These are phyloP conservation scores for Amylocarpus encephaloides DNA, from an alignment of 2,329 filamentous ascomycete species.

Conservation along the genomic window DNA sequence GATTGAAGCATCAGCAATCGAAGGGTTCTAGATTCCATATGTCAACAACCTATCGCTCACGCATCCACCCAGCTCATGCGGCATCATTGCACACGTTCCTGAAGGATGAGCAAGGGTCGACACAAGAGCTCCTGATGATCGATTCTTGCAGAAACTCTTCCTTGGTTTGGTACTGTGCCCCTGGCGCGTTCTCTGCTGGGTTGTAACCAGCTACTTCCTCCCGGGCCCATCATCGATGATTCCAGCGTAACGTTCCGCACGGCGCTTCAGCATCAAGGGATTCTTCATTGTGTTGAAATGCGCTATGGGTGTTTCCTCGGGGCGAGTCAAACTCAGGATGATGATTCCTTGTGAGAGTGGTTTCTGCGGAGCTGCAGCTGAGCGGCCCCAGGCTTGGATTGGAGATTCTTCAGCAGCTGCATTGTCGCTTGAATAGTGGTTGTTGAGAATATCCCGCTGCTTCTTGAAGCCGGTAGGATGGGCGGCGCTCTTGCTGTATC, in stretches of 20 bases:
- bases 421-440: constrained; percentile 1
- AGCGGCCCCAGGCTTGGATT: constrained; percentile 1
- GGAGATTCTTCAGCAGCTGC: constrained; percentile 1
- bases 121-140: background rate
- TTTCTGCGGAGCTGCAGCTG: background rate
- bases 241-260: constrained; percentile 4
- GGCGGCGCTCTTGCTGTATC: background rate
- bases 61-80: constrained; percentile 4
- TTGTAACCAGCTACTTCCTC: background rate
- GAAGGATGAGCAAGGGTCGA: constrained; percentile 5
- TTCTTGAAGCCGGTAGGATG: constrained; percentile 2
- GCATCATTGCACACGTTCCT: constrained; percentile 3
- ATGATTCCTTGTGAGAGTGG: constrained; percentile 4
- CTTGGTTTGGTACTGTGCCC: constrained; percentile 4
- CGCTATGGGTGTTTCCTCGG: constrained; percentile 4
- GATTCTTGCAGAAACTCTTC: constrained; percentile 2
- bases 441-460: constrained; percentile 3
- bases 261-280: constrained; percentile 7
- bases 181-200: background rate
- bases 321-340: constrained; percentile 3
- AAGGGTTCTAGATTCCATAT: constrained; percentile 2
- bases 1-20: constrained; percentile 9
- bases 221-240: constrained; percentile 2
- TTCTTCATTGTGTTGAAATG: constrained; percentile 6
- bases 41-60: constrained; percentile 4